Conservation (phyloP, 257 asterid genomes). For the Lavandula angustifolia region DNA sequence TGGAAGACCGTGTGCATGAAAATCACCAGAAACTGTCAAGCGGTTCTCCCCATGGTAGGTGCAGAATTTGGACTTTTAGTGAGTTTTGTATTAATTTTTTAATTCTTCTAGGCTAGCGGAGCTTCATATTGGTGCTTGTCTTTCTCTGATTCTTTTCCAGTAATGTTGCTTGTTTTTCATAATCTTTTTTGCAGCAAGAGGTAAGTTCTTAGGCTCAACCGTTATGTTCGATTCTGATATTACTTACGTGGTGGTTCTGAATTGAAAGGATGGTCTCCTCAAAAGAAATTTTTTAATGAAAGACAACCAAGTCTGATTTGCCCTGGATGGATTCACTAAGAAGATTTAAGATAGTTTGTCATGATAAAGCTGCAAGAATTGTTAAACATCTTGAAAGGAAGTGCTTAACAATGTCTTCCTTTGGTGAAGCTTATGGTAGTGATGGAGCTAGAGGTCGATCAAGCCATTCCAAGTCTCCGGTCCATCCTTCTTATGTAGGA, state of each 20-base stretch:
- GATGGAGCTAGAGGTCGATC: constrained; percentile 89
- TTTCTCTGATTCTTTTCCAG: constrained; percentile 24
- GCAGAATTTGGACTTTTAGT: constrained; percentile 21
- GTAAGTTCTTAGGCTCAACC: constrained; percentile 94
- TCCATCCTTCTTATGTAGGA: constrained; percentile 47
- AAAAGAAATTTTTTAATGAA: constrained; percentile 51
- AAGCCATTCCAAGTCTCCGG: constrained; percentile 88
- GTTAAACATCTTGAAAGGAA: constrained; percentile 68
- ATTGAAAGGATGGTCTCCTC: constrained; percentile 63
- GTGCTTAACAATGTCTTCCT: constrained; percentile 88
- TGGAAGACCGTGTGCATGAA: constrained; percentile 78
- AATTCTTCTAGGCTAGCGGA: constrained; percentile 18
- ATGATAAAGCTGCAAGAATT: constrained; percentile 87
- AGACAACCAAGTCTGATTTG: constrained; percentile 68
- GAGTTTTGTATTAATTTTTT: constrained; percentile 12
- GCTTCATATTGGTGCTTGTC: constrained; percentile 11
- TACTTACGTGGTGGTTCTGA: constrained; percentile 78
- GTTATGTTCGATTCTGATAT: constrained; percentile 79
- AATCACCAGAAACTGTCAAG: constrained; percentile 67
- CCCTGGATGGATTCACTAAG: constrained; percentile 66
- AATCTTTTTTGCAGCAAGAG: constrained; percentile 89
- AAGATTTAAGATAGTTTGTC: constrained; percentile 65
- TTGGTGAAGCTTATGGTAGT: constrained; percentile 95
- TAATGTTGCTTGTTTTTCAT: constrained; percentile 44
- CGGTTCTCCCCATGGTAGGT: constrained; percentile 84